Base-by-base conservation (phyloP, 1,284 basidiomycete genomes). In the Ganoderma sp. region DNA sequence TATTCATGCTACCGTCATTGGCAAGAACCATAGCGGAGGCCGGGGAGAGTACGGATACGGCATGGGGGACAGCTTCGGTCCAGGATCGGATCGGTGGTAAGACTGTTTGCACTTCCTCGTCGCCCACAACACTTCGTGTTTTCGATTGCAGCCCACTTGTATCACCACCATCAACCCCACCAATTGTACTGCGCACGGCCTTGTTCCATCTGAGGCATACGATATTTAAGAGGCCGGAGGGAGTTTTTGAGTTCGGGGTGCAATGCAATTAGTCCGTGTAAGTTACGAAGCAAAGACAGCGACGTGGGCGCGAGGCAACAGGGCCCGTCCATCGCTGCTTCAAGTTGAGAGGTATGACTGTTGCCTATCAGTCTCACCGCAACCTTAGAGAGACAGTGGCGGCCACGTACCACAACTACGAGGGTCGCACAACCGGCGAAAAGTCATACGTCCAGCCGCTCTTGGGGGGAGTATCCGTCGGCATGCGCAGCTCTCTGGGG, bases 401-500 rank as follows among this genome's bases (percentile, higher is more conserved):
- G 19, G 3, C 8, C 14, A 69, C 72, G 52, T 58, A 75, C 71
- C 63, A 60, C 19, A n/a, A 57, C 63, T 72, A 71, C 61, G 70
- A 64, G 32, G 69, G 50, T n/a, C 85, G 84, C 64, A 83, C 79
- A 74, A 89, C 84, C 45, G 90, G 85, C 66, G 85, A 90, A 85
- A 88, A 94, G n/a, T 91, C 87, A 74, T 94, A 90, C 63, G 88
- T 88, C 93, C 93, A 95, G 2, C 93, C 93, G 48, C 82, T 82
- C 67, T 84, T 86, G 19, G 91, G 84, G 1, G 93, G 92, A 8
- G 93, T 95, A 73, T 95, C 93, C 4, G 91, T 87, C 45, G 93
- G 93, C 69, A 91, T 83, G 64, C 87, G 86, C 77, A 95, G 78
- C 78, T 95, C 93, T 67, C 93, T 86, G 67, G 95, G 95, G 79